phyloP scores from a whole-genome alignment of 768 basidiomycete genomes.

The Hebeloma cylindrosporum region DNA sequence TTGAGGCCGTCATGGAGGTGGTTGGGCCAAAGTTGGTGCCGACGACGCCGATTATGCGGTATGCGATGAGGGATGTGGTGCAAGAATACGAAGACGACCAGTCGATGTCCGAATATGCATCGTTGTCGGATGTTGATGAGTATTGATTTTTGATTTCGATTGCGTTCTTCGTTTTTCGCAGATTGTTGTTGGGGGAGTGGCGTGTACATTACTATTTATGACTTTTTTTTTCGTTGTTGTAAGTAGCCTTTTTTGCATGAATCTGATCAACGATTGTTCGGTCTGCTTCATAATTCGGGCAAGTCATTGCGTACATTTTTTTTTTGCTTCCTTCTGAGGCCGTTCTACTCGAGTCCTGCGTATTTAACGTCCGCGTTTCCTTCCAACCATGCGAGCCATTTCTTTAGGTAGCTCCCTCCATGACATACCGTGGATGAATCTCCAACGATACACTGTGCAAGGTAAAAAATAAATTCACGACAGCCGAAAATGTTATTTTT shows the following conservation, averaged over 20 bases:
- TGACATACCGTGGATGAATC: constrained; percentile 90
- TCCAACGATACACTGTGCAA: constrained; percentile 79
- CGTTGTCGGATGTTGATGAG: constrained; percentile 75
- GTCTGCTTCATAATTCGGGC: too few relatives aligned
- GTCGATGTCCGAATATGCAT: constrained; percentile 78
- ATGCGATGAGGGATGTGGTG: constrained; percentile 81
- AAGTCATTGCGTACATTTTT: background rate
- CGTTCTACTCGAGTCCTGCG: constrained; percentile 60
- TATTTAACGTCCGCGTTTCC: constrained; percentile 87
- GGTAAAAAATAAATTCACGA: background rate
- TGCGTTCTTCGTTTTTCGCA: background rate
- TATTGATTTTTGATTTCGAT: constrained; percentile 40
- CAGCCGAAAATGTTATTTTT: background rate
- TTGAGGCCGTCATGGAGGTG: constrained; percentile 55
- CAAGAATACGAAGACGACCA: constrained; percentile 78
- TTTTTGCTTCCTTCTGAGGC: background rate
- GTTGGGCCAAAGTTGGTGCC: constrained; percentile 78
- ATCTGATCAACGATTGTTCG: background rate
- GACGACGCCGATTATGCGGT: constrained; percentile 78
- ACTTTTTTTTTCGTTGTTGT: background rate
- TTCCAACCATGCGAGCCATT: constrained; percentile 92
- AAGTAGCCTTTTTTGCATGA: background rate
- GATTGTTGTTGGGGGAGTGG: background rate
- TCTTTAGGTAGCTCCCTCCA: constrained; percentile 80
- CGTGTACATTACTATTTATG: background rate